Base-by-base conservation (phyloP, 495 filamentous ascomycete species). In the Pseudevernia furfuracea region DNA sequence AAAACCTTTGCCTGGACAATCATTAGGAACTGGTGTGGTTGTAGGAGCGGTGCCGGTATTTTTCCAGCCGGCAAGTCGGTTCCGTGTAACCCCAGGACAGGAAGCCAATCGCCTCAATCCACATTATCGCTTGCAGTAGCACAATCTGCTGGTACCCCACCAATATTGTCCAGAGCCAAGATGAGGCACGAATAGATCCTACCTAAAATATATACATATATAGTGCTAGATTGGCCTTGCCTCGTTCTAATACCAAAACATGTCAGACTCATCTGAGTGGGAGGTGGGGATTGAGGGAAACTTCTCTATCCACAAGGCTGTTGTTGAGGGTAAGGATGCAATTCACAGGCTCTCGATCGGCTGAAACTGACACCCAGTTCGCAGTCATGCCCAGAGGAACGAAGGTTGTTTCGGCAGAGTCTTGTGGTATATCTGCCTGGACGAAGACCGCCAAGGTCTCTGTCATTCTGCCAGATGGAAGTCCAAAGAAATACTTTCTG, bases 401-500 rank as follows among this genome's bases (percentile, higher is more conserved):
- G n/a, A 68, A 63, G 55, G 49, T 74, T 15, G 17, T 72, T 8
- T 71, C 70, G 14, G 69, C 70, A 34, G 69, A 71, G 30, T 61
- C 69, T 28, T 67, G 64, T 63, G 72, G 75, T 34, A 64, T 65
- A 39, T 73, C 71, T 39, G 57, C 71, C 25, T 77, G 75, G 74
- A 72, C 75, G 10, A 71, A 59, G 49, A 77, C 69, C n/a, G 75
- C 69, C 7, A 67, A 70, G 41, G 48, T 76, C 9, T 68, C 69
- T 11, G 72, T 69, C 9, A 62, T 66, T 44, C 57, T 73, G 30
- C 32, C 67, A 34, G 69, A 73, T 65, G 75, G 73, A 34, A 71
- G 44, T 12, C 58, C 23, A 14, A 73, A 74, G 39, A 65, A 46
- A 60, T 76, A 73, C 52, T 76, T 76, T 49, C 32, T 75, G 8